phyloP scores from a whole-genome alignment of 176 grass and related monocot species.

The Lolium multiflorum region DNA sequence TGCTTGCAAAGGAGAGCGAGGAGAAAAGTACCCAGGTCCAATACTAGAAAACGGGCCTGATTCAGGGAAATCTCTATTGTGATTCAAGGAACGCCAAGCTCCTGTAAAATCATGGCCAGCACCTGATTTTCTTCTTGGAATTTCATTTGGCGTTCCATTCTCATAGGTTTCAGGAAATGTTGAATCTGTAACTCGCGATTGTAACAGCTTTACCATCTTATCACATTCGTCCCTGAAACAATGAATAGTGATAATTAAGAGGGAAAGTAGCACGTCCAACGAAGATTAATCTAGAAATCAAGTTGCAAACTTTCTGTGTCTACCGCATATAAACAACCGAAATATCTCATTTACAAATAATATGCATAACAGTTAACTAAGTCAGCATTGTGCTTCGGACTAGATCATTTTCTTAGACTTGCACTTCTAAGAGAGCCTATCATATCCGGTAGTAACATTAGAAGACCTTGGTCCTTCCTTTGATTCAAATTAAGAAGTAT shows the following conservation, averaged over 20 bases:
- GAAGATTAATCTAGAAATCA: slow-evolving; percentile 21
- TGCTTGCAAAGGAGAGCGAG: slow-evolving; percentile 58
- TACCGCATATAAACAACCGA: slow-evolving; percentile 19
- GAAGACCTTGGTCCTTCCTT: slow-evolving; percentile 9
- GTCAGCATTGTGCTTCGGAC: slow-evolving; percentile 14
- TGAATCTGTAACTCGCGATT: slow-evolving; percentile 77
- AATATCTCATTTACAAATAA: slow-evolving; percentile 4
- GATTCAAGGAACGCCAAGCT: slow-evolving; percentile 62
- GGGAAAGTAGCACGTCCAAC: background rate
- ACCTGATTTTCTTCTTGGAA: slow-evolving; percentile 27
- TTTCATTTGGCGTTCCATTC: slow-evolving; percentile 39
- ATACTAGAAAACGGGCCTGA: slow-evolving; percentile 47
- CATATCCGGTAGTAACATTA: background rate
- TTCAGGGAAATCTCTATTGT: slow-evolving; percentile 35
- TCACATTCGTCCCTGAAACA: slow-evolving; percentile 83
- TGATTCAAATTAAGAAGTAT: slow-evolving; percentile 16
- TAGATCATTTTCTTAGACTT: slow-evolving; percentile 16
- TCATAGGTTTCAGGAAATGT: slow-evolving; percentile 26
- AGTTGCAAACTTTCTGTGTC: background rate
- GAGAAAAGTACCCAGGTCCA: slow-evolving; percentile 50
- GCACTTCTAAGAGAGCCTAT: slow-evolving; percentile 13
- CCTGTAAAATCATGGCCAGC: slow-evolving; percentile 42
- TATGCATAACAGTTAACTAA: background rate
- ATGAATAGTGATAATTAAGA: slow-evolving; percentile 39
- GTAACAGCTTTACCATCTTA: slow-evolving; percentile 77